Base-by-base conservation (phyloP, 1,139 yeast species). In the Lodderomyces jiufengensis region DNA sequence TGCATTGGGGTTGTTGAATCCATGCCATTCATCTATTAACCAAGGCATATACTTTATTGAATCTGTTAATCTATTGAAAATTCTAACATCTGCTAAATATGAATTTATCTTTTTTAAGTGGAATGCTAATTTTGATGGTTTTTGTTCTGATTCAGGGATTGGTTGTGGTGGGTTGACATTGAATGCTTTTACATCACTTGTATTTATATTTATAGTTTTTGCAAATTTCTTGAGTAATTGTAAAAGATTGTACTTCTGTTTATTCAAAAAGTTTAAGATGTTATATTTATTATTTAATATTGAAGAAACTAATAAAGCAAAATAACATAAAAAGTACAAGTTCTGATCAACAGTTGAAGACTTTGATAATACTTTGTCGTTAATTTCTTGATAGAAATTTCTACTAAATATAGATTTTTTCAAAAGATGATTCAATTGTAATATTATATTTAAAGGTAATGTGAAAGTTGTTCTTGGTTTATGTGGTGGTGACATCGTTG, bases 1-100 rank as follows among this genome's bases (percentile, higher is more conserved):
- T 18, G 53, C 49, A 5, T 51, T 27, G 1, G 66, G 62, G 37
- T 53, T 45, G 24, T 47, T 38, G 36, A 65, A 55, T 1, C 68
- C 57, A 3, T 51, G 41, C 39, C 50, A 63, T 45, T 71, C 73
- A 29, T 62, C 68, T 11, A 66, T 52, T n/a, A 67, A 55, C 66
- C 76, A 73, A 2, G 79, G 76, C 58, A 72, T 62, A 40, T 73
- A 66, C 45, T 69, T 69, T 36, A 77, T 69, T 12, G 75, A 53
- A 13, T 73, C 79, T 38, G 76, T 71, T 49, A 76, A 62, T 40
- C 82, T 57, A 49, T 72, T 69, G 57, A 76, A 76, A 33, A 76
- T 76, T 35, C 82, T 59, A 9, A 76, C 54, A 44, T 76, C 81
- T 2, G 80, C 59, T 4, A 76, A 43, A 46, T 76, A 76, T 1